A percentile compares a stretch with the other conserved stretches of the same genome.
Evolutionary conservation across 495 filamentous ascomycete species (phyloP).

Genomic region (Niebla homalea): DNA sequence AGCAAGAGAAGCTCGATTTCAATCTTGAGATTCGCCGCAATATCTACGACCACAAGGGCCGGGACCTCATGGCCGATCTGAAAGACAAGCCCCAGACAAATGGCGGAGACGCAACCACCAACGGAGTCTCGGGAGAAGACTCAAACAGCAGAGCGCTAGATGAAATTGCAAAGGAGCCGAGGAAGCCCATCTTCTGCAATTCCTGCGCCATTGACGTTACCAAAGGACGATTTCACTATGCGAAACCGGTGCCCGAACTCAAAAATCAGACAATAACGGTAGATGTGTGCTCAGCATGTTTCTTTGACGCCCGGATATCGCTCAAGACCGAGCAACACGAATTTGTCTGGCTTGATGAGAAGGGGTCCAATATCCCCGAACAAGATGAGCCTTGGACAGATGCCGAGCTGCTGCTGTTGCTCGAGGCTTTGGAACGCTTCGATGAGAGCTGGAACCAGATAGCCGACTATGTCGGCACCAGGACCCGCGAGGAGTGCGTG

Average conservation of each 20-base stretch:
- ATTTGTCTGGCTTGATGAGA: constrained; percentile 80
- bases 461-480: constrained; percentile 75
- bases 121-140: constrained; percentile 37
- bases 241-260: constrained; percentile 45
- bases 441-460: constrained; percentile 94
- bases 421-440: constrained; percentile 81
- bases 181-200: constrained; percentile 69
- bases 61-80: constrained; percentile 49
- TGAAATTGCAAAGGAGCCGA: constrained; percentile 42
- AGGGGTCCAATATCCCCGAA: constrained; percentile 53
- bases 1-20: constrained; percentile 61
- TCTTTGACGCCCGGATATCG: constrained; percentile 66
- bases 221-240: constrained; percentile 76
- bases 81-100: constrained; percentile 61
- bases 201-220: constrained; percentile 91
- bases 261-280: constrained; percentile 52
- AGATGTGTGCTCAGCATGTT: constrained; percentile 84
- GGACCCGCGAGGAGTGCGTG: constrained; percentile 92
- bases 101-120: constrained; percentile 51
- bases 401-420: constrained; percentile 65
- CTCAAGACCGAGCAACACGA: constrained; percentile 54
- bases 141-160: constrained; percentile 45
- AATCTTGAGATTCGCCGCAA: constrained; percentile 88
- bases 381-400: constrained; percentile 82
- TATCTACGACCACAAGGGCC: constrained; percentile 86